A percentile compares a stretch with the other conserved stretches of the same genome.
phyloP scores from a whole-genome alignment of 2,329 filamentous ascomycete species.

The Magnaporthiopsis incrustans region DNA sequence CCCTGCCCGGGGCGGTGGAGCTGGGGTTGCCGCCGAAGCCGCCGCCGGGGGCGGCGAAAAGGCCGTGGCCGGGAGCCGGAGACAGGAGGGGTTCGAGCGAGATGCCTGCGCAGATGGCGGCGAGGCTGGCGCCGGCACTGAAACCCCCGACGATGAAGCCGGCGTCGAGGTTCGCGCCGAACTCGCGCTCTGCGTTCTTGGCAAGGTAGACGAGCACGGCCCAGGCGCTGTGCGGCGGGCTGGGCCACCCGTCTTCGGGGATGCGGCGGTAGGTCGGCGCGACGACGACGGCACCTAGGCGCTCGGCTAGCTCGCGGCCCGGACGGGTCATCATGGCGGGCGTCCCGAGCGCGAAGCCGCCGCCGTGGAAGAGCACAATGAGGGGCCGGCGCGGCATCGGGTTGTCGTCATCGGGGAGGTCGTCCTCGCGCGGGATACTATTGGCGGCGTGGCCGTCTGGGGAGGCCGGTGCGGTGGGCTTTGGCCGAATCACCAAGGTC shows the following conservation, averaged over 20 bases:
- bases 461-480: neutral
- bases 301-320: slow-evolving; percentile 7
- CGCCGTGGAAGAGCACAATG: slow-evolving; percentile 21
- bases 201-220: slow-evolving; percentile 9
- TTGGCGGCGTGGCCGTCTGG: neutral
- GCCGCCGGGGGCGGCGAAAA: neutral
- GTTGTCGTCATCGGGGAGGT: neutral
- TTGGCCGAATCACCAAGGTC: neutral
- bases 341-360: slow-evolving; percentile 19
- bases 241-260: slow-evolving; percentile 11
- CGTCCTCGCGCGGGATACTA: neutral
- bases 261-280: slow-evolving; percentile 9
- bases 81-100: slow-evolving; percentile 8
- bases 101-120: slow-evolving; percentile 17
- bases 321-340: slow-evolving; percentile 4
- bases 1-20: too few relatives aligned
- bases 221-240: slow-evolving; percentile 10
- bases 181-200: neutral
- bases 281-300: slow-evolving; percentile 9
- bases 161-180: slow-evolving; percentile 12
- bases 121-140: slow-evolving; percentile 16
- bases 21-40: neutral
- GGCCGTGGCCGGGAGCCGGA: slow-evolving; percentile 13
- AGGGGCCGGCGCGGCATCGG: slow-evolving; percentile 13
- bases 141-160: slow-evolving; percentile 12